Evolutionary conservation across 2,329 filamentous ascomycete genomes (phyloP).

Genomic region (Claviceps digitariae): DNA sequence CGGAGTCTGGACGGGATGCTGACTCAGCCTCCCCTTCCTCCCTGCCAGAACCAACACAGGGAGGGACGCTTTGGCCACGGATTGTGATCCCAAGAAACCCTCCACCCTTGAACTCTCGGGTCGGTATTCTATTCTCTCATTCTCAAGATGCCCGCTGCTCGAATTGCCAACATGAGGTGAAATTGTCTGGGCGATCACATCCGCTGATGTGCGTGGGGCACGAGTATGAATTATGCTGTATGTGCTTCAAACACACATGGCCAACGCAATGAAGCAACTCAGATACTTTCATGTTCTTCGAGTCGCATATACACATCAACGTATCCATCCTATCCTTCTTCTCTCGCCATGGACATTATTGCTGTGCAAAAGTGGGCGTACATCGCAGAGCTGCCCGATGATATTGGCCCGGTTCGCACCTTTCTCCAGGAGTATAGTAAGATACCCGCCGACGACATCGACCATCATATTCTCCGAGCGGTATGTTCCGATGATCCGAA

Average conservation of each 20-base stretch:
- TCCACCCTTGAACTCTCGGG: not conserved
- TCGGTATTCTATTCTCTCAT: not conserved
- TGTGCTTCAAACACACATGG: not conserved
- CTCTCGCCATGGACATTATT: conserved; percentile 20
- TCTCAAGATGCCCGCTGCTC: not conserved
- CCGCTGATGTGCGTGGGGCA: not conserved
- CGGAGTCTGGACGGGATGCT: conserved; percentile 6
- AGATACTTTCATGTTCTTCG: not conserved
- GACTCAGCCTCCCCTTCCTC: not conserved
- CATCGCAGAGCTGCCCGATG: conserved; percentile 21
- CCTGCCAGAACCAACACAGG: no score
- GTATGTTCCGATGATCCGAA: conserved; percentile 5
- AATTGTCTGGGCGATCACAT: not conserved
- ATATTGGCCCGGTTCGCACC: conserved; percentile 22
- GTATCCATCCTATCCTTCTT: not conserved
- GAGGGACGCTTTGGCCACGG: not conserved
- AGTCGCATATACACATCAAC: not conserved
- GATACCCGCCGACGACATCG: conserved; percentile 21
- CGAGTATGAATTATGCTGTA: not conserved
- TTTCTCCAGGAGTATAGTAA: conserved; percentile 26
- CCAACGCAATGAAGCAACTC: not conserved
- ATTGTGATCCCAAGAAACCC: not conserved
- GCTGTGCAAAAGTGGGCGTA: conserved; percentile 23
- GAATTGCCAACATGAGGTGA: not conserved
- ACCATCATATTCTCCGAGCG: conserved; percentile 22